Conservation (phyloP, 2,329 filamentous ascomycete genomes). For the Myriosclerotinia curreyana region DNA sequence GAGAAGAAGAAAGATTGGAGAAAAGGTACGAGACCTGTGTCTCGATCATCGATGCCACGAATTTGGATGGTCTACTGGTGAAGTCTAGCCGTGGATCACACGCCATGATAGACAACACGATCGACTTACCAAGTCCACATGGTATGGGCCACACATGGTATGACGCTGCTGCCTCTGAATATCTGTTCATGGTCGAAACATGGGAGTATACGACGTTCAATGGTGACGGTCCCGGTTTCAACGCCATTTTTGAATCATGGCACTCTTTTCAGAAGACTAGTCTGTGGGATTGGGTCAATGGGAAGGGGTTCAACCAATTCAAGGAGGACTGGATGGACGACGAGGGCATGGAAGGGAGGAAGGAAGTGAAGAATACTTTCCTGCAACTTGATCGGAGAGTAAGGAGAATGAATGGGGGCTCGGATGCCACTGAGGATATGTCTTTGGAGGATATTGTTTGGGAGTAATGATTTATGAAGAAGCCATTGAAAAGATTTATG, state of each 20-base stretch:
- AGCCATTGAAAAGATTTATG: background rate
- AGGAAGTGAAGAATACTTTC: background rate
- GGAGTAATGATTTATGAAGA: background rate
- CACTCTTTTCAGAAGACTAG: conserved; percentile 1
- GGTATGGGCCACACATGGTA: conserved; percentile 4
- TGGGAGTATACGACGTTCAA: background rate
- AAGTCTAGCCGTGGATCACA: background rate
- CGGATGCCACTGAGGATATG: background rate
- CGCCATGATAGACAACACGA: background rate
- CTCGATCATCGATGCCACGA: background rate
- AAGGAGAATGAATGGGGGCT: background rate
- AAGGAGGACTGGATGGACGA: background rate
- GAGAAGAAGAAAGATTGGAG: background rate
- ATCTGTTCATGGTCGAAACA: background rate
- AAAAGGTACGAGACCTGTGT: background rate
- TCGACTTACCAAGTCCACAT: background rate
- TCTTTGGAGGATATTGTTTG: background rate
- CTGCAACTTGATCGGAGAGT: background rate
- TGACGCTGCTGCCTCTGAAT: background rate
- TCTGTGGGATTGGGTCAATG: conserved; percentile 1
- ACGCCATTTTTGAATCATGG: conserved; percentile 3
- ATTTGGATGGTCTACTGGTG: background rate
- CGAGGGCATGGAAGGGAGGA: background rate
- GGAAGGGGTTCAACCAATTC: background rate
- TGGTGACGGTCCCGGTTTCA: background rate